These are phyloP conservation scores for Cochlearia excelsa DNA, from an alignment of 345 rosid genomes.

Conservation along the genomic window DNA sequence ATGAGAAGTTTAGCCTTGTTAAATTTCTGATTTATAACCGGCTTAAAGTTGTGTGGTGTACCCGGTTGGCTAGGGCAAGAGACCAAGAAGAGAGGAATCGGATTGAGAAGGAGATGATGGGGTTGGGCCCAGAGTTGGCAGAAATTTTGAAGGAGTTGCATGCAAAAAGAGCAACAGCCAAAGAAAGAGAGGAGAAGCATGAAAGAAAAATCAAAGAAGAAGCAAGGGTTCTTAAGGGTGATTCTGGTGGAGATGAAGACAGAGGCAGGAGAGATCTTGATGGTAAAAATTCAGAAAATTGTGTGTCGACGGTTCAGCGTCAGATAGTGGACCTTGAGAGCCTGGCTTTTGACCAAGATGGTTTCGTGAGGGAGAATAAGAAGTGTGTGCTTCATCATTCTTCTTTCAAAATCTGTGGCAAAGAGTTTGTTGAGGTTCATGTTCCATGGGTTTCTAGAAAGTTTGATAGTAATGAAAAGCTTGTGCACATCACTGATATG, in stretches of 20 bases:
- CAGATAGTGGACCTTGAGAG: constrained; percentile 76
- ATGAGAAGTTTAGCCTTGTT: constrained; percentile 61
- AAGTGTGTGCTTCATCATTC: constrained; percentile 67
- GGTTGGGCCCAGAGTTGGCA: constrained; percentile 58
- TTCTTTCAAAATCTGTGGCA: constrained; percentile 49
- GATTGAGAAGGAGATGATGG: constrained; percentile 76
- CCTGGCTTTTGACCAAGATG: constrained; percentile 76
- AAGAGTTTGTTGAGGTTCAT: constrained; percentile 82
- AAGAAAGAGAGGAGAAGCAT: constrained; percentile 76
- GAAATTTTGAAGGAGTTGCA: constrained; percentile 77
- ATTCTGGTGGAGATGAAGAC: constrained; percentile 52
- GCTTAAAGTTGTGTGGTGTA: constrained; percentile 84
- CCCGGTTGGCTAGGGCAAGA: constrained; percentile 82
- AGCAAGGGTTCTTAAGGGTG: constrained; percentile 72
- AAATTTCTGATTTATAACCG: constrained; percentile 62
- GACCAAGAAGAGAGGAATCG: constrained; percentile 67
- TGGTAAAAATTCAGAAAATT: constrained; percentile 61
- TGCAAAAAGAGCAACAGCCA: constrained; percentile 84
- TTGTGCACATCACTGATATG: constrained; percentile 69
- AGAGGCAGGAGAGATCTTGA: constrained; percentile 48
- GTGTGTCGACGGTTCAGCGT: constrained; percentile 70
- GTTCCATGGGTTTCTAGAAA: constrained; percentile 71
- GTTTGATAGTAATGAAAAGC: constrained; percentile 53
- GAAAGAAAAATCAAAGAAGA: constrained; percentile 88
- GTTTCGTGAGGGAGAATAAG: constrained; percentile 68